Conservation (phyloP, 352 stramenopile genomes). For the Pilasporangium apinafurcum region DNA sequence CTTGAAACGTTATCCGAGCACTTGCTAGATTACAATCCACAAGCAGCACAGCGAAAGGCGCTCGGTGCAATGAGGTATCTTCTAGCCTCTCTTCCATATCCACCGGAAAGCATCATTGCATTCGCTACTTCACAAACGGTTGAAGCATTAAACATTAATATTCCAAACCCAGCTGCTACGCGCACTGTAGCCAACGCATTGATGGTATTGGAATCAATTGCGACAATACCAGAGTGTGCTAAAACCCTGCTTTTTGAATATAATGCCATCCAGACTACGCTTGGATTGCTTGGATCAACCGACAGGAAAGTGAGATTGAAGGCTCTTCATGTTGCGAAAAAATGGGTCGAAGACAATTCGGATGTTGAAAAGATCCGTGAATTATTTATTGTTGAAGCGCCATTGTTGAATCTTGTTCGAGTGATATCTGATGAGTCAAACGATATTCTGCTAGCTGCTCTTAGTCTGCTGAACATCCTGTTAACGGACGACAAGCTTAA, state of each 20-base stretch:
- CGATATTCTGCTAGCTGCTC: conserved; percentile 27
- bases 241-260: conserved; percentile 33
- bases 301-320: conserved; percentile 38
- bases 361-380: conserved; percentile 14
- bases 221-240: conserved; percentile 10
- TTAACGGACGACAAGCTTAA: conserved; percentile 41
- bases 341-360: conserved; percentile 39
- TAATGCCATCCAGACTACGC: conserved; percentile 26
- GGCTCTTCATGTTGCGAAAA: conserved; percentile 28
- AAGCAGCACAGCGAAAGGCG: conserved; percentile 30
- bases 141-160: conserved; percentile 23
- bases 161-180: conserved; percentile 25
- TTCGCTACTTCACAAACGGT: conserved; percentile 13
- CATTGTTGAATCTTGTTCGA: conserved; percentile 40
- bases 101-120: conserved; percentile 4
- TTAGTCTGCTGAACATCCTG: conserved; percentile 44
- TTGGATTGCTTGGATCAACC: conserved; percentile 31
- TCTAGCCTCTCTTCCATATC: conserved; percentile 2
- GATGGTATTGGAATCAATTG: conserved; percentile 39
- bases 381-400: conserved; percentile 18
- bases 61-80: conserved; percentile 34
- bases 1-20: conserved; percentile 36
- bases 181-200: conserved; percentile 29
- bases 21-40: conserved; percentile 25
- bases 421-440: conserved; percentile 37